Conservation (phyloP, 768 basidiomycete species). For the Rhizopogon salebrosus region DNA sequence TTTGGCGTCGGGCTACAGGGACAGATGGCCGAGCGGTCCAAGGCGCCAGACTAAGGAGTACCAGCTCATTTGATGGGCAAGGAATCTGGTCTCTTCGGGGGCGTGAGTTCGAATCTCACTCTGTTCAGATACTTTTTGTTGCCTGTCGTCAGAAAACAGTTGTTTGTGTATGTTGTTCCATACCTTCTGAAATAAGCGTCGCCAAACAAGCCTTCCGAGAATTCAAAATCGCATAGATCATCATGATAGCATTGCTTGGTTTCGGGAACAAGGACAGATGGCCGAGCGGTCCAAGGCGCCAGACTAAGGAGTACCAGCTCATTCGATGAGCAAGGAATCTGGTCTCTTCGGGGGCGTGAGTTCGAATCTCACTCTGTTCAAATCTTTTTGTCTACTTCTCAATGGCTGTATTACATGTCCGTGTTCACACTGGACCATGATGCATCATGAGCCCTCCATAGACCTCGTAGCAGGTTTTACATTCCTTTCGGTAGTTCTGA, state of each 20-base stretch:
- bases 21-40: slow-evolving; percentile 86
- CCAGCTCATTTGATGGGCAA: not conserved
- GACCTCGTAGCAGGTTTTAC: no score
- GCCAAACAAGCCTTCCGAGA: not conserved
- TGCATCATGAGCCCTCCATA: no score
- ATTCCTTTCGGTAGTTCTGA: no score
- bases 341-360: slow-evolving; percentile 7
- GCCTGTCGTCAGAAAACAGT: slow-evolving; percentile 5
- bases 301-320: slow-evolving; percentile 54
- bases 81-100: slow-evolving; percentile 4
- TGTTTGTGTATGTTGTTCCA: slow-evolving; percentile 14
- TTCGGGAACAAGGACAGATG: slow-evolving; percentile 45
- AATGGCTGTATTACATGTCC: no score
- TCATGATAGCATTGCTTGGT: no score
- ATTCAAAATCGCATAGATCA: no score
- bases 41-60: slow-evolving; percentile 77
- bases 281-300: slow-evolving; percentile 88
- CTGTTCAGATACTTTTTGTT: not conserved
- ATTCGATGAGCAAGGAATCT: not conserved
- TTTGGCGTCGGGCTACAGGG: slow-evolving; percentile 11
- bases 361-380: slow-evolving; percentile 14
- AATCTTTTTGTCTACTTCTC: slow-evolving; percentile 1
- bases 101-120: slow-evolving; percentile 15
- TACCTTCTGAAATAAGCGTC: not conserved
- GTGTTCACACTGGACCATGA: no score